Percentiles rank a stretch among this genome's conserved stretches.
phyloP scores from a whole-genome alignment of 2,329 filamentous ascomycete genomes.

The Chlorencoelia australis region DNA sequence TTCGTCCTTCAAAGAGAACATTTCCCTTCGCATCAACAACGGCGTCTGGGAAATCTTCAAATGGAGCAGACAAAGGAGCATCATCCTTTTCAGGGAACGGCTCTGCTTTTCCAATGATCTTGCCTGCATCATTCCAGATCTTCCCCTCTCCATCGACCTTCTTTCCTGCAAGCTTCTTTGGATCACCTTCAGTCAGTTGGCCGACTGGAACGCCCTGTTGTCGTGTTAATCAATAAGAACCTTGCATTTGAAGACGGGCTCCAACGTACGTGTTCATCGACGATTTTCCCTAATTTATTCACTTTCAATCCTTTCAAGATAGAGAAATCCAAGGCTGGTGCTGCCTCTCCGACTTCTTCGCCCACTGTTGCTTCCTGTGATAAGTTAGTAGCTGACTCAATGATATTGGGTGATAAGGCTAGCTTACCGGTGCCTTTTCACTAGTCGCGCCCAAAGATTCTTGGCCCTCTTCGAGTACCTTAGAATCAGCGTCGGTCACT shows the following conservation, averaged over 20 bases:
- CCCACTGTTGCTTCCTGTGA: conserved; percentile 4
- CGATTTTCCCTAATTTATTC: conserved; percentile 47
- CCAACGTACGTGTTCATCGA: conserved; percentile 39
- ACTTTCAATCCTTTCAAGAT: conserved; percentile 42
- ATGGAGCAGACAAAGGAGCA: conserved; percentile 37
- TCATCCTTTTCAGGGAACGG: conserved; percentile 48
- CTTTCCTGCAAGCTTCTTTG: conserved; percentile 54
- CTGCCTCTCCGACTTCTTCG: conserved; percentile 4
- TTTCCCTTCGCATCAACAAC: conserved; percentile 42
- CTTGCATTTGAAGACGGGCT: too few species aligned
- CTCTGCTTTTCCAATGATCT: conserved; percentile 57
- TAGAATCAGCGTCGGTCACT: too few species aligned
- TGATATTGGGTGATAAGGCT: too few species aligned
- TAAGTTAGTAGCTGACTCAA: too few species aligned
- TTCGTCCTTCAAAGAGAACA: conserved; percentile 40
- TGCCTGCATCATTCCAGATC: conserved; percentile 62
- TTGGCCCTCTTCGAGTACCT: too few species aligned
- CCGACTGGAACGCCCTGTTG: conserved; percentile 38
- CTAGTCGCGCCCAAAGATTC: too few species aligned
- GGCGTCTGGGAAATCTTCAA: conserved; percentile 47
- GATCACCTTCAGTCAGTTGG: conserved; percentile 52
- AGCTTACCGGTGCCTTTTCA: too few species aligned
- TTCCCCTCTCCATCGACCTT: conserved; percentile 56
- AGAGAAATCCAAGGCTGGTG: conserved; percentile 15
- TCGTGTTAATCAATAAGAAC: too few species aligned